These are phyloP conservation scores for Teunomyces aglyptinius DNA, from an alignment of 805 yeast genomes.

Conservation along the genomic window DNA sequence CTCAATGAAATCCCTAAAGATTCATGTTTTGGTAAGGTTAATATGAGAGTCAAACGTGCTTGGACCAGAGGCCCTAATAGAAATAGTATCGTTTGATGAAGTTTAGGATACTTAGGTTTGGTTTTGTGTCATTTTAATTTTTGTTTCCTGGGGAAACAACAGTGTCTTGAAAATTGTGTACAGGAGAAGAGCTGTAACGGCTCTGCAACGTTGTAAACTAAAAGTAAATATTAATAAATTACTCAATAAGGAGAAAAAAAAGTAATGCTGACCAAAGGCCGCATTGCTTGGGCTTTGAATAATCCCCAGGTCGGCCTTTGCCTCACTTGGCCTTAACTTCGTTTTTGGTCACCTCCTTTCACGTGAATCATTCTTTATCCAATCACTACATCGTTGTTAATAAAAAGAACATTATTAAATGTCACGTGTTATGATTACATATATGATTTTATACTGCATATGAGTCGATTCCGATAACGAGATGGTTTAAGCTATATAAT, in stretches of 20 bases:
- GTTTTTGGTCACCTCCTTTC: background rate
- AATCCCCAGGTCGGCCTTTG: background rate
- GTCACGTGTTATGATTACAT: conserved; percentile 14
- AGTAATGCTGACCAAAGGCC: background rate
- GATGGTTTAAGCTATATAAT: background rate
- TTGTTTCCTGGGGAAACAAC: background rate
- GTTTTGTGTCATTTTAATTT: background rate
- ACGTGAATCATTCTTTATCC: conserved; percentile 2
- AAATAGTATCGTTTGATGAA: background rate
- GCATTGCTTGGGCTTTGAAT: background rate
- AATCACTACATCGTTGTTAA: conserved; percentile 6
- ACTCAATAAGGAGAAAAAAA: background rate
- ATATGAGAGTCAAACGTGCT: conserved; percentile 39
- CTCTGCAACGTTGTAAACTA: background rate
- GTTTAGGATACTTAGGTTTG: background rate
- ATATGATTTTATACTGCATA: background rate
- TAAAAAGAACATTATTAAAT: conserved; percentile 7
- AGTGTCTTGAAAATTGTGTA: background rate
- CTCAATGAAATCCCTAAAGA: conserved; percentile 24
- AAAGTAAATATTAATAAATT: background rate
- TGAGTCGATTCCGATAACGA: conserved; percentile 4
- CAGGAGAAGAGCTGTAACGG: background rate
- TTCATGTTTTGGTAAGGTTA: conserved; percentile 40
- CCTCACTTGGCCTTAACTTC: background rate
- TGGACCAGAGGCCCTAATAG: conserved; percentile 30